These are phyloP conservation scores for Pneumocystis murina DNA, from an alignment of 1,139 yeast genomes.

Conservation along the genomic window DNA sequence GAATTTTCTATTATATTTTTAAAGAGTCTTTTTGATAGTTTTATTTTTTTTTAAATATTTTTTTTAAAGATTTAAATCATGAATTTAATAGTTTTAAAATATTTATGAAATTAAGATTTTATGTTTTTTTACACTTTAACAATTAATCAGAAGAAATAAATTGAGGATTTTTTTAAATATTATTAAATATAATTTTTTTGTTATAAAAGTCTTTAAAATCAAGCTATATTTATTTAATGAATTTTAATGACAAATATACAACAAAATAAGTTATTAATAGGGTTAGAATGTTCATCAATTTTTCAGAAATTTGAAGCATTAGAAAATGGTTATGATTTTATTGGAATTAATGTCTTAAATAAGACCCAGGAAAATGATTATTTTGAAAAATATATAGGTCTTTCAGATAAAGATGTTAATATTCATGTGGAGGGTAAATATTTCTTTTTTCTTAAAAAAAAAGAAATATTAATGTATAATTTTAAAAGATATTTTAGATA, in stretches of 20 bases:
- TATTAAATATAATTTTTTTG: too few relatives aligned
- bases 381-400: not conserved
- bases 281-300: not conserved
- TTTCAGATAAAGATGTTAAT: not conserved
- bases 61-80: too few relatives aligned
- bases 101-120: too few relatives aligned
- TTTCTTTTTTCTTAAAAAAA: not conserved
- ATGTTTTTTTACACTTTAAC: too few relatives aligned
- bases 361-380: not conserved
- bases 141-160: too few relatives aligned
- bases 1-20: too few relatives aligned
- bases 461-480: not conserved
- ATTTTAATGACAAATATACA: not conserved
- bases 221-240: not conserved
- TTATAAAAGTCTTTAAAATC: too few relatives aligned
- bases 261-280: not conserved
- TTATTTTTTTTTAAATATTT: too few relatives aligned
- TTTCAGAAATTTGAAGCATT: not conserved
- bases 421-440: not conserved
- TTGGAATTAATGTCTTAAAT: not conserved
- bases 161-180: too few relatives aligned
- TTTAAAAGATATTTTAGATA: constrained; percentile 16
- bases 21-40: too few relatives aligned
- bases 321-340: not conserved
- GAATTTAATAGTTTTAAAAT: too few relatives aligned